Evolutionary conservation across 441 rosid genomes (phyloP), one percentile per base, ranked within the genome.

Genomic region (Bruguiera hainesii): DNA sequence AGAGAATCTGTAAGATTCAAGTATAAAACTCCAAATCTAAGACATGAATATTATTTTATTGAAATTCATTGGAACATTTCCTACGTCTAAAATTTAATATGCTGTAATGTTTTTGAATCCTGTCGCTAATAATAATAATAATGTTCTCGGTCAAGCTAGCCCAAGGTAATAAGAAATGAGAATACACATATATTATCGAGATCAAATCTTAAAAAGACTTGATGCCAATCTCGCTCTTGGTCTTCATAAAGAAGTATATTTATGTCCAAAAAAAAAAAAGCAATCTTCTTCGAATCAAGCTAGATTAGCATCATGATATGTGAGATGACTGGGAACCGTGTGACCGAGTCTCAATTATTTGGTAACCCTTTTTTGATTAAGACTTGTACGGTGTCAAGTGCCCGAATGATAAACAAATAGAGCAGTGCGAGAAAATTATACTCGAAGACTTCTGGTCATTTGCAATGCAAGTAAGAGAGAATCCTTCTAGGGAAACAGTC

Each of bases 271-370:
- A 33, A 0, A 33, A 7, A 0, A 21, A 3, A 53, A 1, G 4
- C 9, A 23, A 23, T 23, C 18, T 23, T 3, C 9, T 55, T 23
- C 18, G 15, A 55, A 55, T 55, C 29, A 55, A 26, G 28, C 25
- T 8, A 9, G 16, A 3, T 20, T 23, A 49, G 66, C 28, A 62
- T 60, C 67, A 68, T 53, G 52, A 61, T 52, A 10, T 56, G 65
- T 35, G 28, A 48, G 56, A 46, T 62, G 76, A 67, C 79, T 71
- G 79, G 72, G 64, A 73, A 70, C 63, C 15, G 58, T 56, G 78
- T 61, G 70, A 70, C 63, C 15, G 57, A 52, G 79, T 61, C 64
- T 75, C 80, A 75, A 71, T 79, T 73, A 79, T 84, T 42, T 82
- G 82, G 74, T 65, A 28, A 46, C 19, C 42, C 67, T 48, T 33